Conservation (phyloP, 352 stramenopile species). For the Globisporangium nodosum region DNA sequence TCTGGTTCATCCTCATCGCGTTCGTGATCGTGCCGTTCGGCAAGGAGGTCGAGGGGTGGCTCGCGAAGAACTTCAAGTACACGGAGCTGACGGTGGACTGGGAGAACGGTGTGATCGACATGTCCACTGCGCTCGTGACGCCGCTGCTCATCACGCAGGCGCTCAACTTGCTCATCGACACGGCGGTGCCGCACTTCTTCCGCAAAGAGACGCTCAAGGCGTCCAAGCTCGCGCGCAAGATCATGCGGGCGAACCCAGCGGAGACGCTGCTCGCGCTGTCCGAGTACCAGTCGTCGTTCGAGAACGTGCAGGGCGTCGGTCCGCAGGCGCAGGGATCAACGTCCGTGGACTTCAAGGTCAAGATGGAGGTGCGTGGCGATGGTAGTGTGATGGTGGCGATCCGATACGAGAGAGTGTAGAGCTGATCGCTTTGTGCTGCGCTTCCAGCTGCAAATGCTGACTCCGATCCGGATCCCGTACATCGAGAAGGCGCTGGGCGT, state of each 20-base stretch:
- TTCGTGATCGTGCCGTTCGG: slow-evolving; percentile 87
- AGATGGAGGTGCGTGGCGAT: slow-evolving; percentile 60
- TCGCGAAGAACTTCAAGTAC: slow-evolving; percentile 73
- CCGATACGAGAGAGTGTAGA: neutral
- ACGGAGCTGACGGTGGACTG: slow-evolving; percentile 78
- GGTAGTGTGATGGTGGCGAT: neutral
- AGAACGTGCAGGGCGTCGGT: slow-evolving; percentile 41
- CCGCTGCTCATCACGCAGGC: slow-evolving; percentile 81
- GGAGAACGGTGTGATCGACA: slow-evolving; percentile 82
- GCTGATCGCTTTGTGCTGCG: neutral
- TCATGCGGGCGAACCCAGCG: slow-evolving; percentile 76
- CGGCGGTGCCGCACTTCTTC: slow-evolving; percentile 60
- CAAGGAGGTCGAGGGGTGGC: slow-evolving; percentile 70
- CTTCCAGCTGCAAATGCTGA: slow-evolving; percentile 82
- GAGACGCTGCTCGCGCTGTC: slow-evolving; percentile 77
- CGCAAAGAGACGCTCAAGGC: slow-evolving; percentile 55
- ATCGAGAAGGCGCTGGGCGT: slow-evolving; percentile 72
- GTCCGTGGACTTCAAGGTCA: slow-evolving; percentile 65
- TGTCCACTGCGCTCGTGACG: slow-evolving; percentile 84
- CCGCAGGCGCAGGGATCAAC: slow-evolving; percentile 16
- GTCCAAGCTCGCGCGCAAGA: slow-evolving; percentile 72
- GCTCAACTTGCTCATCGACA: slow-evolving; percentile 83
- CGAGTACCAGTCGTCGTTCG: slow-evolving; percentile 79
- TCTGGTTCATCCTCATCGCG: slow-evolving; percentile 87
- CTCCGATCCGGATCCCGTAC: slow-evolving; percentile 82